Percentiles rank a stretch among this genome's conserved stretches.
Conservation (phyloP, 1,284 basidiomycete genomes). For the Phlebopus sp. region DNA sequence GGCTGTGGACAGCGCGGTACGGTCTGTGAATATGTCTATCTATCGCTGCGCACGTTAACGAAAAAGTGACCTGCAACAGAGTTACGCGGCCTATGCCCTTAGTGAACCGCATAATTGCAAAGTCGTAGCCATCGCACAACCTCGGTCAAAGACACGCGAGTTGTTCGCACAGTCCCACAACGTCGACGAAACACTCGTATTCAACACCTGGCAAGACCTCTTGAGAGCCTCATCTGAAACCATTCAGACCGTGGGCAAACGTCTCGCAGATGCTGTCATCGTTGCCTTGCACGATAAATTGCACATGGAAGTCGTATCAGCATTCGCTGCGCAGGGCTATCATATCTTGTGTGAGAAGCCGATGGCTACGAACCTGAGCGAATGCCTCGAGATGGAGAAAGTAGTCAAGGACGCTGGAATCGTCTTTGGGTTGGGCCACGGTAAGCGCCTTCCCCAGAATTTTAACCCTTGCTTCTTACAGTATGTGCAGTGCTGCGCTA, state of each 20-base stretch:
- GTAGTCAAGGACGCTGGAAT: conserved; percentile 64
- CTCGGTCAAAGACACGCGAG: conserved; percentile 62
- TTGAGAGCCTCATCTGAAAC: conserved; percentile 64
- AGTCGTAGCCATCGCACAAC: conserved; percentile 82
- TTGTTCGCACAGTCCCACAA: conserved; percentile 54
- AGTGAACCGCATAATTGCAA: conserved; percentile 61
- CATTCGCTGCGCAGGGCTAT: conserved; percentile 78
- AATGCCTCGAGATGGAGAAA: conserved; percentile 73
- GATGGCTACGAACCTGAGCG: conserved; percentile 73
- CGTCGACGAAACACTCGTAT: conserved; percentile 65
- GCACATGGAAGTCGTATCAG: conserved; percentile 70
- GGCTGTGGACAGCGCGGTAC: conserved; percentile 82
- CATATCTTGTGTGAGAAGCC: conserved; percentile 90
- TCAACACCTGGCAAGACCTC: conserved; percentile 71
- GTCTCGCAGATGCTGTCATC: conserved; percentile 77
- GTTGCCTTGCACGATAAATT: conserved; percentile 76
- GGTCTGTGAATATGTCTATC: conserved; percentile 36
- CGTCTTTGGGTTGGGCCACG: conserved; percentile 86
- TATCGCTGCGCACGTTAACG: not conserved
- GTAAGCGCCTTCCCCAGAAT: conserved; percentile 36
- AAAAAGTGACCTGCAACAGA: conserved; percentile 37
- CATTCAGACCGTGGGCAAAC: conserved; percentile 56
- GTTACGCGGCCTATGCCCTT: conserved; percentile 65
- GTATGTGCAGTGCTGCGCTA: conserved; percentile 71
- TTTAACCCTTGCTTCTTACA: conserved; percentile 3